phyloP scores from a whole-genome alignment of 176 grass and related monocot species.

The Chloris gayana region DNA sequence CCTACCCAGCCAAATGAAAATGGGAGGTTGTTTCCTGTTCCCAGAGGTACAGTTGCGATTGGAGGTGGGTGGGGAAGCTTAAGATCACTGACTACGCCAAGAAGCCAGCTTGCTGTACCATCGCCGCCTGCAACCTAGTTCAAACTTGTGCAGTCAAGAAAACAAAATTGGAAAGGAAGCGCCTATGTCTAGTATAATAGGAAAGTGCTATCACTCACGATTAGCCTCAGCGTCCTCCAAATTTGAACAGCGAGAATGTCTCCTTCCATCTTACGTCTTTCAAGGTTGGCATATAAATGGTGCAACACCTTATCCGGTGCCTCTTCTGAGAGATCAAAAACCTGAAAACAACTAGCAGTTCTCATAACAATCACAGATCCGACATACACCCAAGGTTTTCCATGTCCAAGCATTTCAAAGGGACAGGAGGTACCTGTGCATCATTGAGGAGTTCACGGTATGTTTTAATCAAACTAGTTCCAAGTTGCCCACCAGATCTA shows the following conservation, averaged over 20 bases:
- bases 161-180: constrained; percentile 4
- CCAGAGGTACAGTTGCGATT: constrained; percentile 86
- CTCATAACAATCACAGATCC: constrained; percentile 27
- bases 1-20: constrained; percentile 96
- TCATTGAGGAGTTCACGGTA: constrained; percentile 82
- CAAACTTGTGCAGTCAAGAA: constrained; percentile 36
- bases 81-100: constrained; percentile 91
- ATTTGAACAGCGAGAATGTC: constrained; percentile 66
- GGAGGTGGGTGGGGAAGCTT: constrained; percentile 76
- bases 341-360: constrained; percentile 50
- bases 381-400: neutral
- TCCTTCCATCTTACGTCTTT: constrained; percentile 64
- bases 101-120: constrained; percentile 96
- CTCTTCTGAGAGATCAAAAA: constrained; percentile 88
- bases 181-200: constrained; percentile 23
- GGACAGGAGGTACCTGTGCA: constrained; percentile 61
- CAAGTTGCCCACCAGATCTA: constrained; percentile 84
- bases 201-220: constrained; percentile 62
- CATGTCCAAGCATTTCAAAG: neutral
- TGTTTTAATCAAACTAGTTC: constrained; percentile 70
- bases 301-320: constrained; percentile 86
- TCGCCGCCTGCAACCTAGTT: constrained; percentile 95
- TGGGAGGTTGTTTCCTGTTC: constrained; percentile 96
- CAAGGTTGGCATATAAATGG: constrained; percentile 79
- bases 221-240: constrained; percentile 71